phyloP scores from a whole-genome alignment of 257 asterid species.

The Leonotis leonurus region DNA sequence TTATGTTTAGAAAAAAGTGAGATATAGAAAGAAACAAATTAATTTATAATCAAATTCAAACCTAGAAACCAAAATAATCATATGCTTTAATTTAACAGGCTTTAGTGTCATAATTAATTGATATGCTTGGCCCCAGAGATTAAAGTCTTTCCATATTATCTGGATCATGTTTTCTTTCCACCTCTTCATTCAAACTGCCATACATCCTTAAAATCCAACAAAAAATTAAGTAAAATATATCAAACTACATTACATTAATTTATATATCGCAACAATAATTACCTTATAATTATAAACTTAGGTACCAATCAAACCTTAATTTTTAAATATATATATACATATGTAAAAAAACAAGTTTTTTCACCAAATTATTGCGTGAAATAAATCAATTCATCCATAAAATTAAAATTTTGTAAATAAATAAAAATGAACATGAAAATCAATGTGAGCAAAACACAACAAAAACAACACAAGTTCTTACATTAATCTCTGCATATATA shows the following conservation, averaged over 20 bases:
- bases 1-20: too few relatives aligned
- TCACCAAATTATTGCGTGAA: too few relatives aligned
- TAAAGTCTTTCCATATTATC: slow-evolving; percentile 19
- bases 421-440: slow-evolving; percentile 6
- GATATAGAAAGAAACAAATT: too few relatives aligned
- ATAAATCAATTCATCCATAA: background rate
- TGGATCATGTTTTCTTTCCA: slow-evolving; percentile 31
- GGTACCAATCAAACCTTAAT: too few relatives aligned
- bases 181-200: slow-evolving; percentile 13
- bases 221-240: background rate
- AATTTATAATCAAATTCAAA: background rate
- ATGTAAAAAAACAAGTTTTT: background rate
- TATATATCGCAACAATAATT: too few relatives aligned
- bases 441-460: background rate
- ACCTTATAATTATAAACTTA: too few relatives aligned
- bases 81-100: background rate
- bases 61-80: background rate
- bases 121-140: background rate
- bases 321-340: background rate
- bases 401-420: background rate
- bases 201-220: too few relatives aligned
- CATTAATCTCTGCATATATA: too few relatives aligned
- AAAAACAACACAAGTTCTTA: slow-evolving; percentile 21
- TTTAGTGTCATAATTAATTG: slow-evolving; percentile 7
- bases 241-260: background rate